Conservation (phyloP, 2,329 filamentous ascomycete genomes). For the Penicillium sp. region DNA sequence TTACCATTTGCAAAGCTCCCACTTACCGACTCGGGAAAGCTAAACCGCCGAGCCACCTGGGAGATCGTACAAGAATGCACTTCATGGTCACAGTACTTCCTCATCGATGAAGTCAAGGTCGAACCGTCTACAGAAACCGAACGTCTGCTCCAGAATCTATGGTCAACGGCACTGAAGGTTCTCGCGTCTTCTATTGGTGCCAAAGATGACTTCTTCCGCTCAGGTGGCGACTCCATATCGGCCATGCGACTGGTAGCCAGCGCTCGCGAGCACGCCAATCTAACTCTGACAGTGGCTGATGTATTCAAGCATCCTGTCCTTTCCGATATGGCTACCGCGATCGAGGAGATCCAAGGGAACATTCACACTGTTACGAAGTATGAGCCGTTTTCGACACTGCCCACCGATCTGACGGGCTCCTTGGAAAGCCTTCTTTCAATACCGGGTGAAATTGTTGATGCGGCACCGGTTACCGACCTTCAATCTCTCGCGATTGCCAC, state of each 20-base stretch:
- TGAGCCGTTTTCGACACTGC: neutral
- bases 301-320: constrained; percentile 5
- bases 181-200: neutral
- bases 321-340: neutral
- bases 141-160: neutral
- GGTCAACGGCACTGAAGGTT: constrained; percentile 7
- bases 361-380: neutral
- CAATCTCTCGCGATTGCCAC: constrained; percentile 7
- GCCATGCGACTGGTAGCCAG: constrained; percentile 7
- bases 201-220: constrained; percentile 13
- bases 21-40: constrained; percentile 29
- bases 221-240: constrained; percentile 9
- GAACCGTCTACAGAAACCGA: constrained; percentile 4
- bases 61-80: neutral
- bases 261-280: neutral
- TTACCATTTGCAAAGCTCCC: constrained; percentile 26
- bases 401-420: neutral
- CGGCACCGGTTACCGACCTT: constrained; percentile 8
- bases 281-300: neutral
- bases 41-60: constrained; percentile 35
- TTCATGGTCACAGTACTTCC: constrained; percentile 11
- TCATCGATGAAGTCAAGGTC: constrained; percentile 1
- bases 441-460: neutral
- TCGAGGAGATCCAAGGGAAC: neutral
- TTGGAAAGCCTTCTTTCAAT: neutral